phyloP scores from a whole-genome alignment of 495 filamentous ascomycete species.

The Penicillium chermesinum region DNA sequence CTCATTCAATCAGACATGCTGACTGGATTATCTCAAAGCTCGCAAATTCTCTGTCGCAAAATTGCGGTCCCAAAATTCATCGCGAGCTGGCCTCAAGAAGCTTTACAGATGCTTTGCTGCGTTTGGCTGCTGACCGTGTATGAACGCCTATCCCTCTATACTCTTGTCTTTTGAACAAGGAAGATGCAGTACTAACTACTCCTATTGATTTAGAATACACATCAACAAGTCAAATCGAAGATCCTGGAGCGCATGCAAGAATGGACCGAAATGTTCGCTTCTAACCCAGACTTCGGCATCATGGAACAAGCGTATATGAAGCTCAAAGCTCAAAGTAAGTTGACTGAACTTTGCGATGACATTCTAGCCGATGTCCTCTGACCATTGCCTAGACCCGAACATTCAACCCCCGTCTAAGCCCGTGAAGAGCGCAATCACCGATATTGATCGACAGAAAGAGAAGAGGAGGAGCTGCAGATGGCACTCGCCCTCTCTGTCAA shows the following conservation, averaged over 20 bases:
- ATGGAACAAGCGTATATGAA: slow-evolving; percentile 95
- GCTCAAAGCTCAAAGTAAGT: slow-evolving; percentile 71
- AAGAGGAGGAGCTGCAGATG: slow-evolving; percentile 97
- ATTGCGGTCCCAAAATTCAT: slow-evolving; percentile 88
- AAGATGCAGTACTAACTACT: too few relatives aligned
- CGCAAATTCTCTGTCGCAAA: slow-evolving; percentile 90
- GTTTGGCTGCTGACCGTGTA: slow-evolving; percentile 81
- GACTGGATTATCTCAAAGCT: slow-evolving; percentile 41
- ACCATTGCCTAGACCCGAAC: slow-evolving; percentile 64
- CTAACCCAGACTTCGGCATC: slow-evolving; percentile 87
- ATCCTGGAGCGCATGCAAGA: slow-evolving; percentile 94
- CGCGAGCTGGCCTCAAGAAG: slow-evolving; percentile 88
- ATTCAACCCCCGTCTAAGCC: slow-evolving; percentile 90
- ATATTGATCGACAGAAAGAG: slow-evolving; percentile 86
- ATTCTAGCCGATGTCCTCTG: too few relatives aligned
- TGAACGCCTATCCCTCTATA: slow-evolving; percentile 1
- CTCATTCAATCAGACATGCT: background rate
- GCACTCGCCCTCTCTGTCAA: slow-evolving; percentile 86
- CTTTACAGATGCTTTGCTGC: slow-evolving; percentile 90
- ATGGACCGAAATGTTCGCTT: slow-evolving; percentile 92
- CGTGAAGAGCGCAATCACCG: slow-evolving; percentile 83
- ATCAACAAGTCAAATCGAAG: slow-evolving; percentile 93
- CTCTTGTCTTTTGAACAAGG: background rate
- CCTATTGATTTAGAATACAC: slow-evolving; percentile 65
- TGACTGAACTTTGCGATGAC: too few relatives aligned